Percentiles rank a stretch among this genome's conserved stretches.
phyloP scores from a whole-genome alignment of 2,329 filamentous ascomycete species.

The Penicillium sp. region DNA sequence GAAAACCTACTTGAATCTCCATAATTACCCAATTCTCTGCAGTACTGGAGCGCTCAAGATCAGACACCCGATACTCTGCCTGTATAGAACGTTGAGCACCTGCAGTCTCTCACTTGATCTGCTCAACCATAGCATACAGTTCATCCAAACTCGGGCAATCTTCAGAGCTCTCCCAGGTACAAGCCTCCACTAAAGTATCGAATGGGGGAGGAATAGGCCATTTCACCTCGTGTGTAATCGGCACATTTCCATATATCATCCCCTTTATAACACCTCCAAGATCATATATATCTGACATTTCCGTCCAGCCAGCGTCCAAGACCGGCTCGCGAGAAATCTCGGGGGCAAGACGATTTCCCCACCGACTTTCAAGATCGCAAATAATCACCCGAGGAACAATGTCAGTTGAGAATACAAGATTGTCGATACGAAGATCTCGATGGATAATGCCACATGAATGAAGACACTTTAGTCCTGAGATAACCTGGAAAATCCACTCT shows the following conservation, averaged over 20 bases:
- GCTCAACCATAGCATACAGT: not conserved
- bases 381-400: not conserved
- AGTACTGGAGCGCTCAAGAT: not conserved
- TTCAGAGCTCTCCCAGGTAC: not conserved
- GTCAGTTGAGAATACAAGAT: not conserved
- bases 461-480: not conserved
- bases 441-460: not conserved
- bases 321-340: not conserved
- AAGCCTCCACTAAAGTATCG: not conserved
- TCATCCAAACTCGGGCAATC: not conserved
- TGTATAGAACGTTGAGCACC: not conserved
- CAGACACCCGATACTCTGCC: no score
- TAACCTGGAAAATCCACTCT: not conserved
- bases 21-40: not conserved
- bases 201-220: not conserved
- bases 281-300: not conserved
- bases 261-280: not conserved
- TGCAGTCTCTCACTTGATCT: not conserved
- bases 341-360: not conserved
- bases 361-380: not conserved
- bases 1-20: not conserved
- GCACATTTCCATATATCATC: not conserved
- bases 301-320: not conserved
- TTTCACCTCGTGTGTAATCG: not conserved
- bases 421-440: conserved; percentile 1